phyloP scores from a whole-genome alignment of 2,329 filamentous ascomycete genomes.

The Tricladium varicosporioides region DNA sequence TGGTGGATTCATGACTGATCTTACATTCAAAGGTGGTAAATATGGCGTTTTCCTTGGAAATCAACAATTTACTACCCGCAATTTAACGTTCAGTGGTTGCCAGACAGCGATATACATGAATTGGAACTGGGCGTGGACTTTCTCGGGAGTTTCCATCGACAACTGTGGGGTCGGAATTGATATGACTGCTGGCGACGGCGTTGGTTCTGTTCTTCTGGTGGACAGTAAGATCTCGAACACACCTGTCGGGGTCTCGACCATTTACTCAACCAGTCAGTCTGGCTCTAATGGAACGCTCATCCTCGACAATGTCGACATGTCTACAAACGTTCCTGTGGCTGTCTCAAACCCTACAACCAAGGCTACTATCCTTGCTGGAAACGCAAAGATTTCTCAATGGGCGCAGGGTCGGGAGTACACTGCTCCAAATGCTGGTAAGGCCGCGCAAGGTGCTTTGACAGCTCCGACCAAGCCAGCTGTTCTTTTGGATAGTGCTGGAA shows the following conservation, averaged over 20 bases:
- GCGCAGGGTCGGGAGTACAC: conserved; percentile 76
- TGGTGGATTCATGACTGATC: conserved; percentile 79
- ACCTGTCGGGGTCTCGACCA: conserved; percentile 71
- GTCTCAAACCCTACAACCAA: conserved; percentile 59
- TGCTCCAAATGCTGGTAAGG: conserved; percentile 40
- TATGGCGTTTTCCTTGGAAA: conserved; percentile 78
- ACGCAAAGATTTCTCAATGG: conserved; percentile 68
- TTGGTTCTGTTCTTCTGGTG: conserved; percentile 80
- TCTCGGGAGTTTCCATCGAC: conserved; percentile 74
- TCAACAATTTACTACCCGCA: conserved; percentile 85
- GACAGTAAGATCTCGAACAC: conserved; percentile 80
- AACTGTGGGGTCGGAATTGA: conserved; percentile 75
- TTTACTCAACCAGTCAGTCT: conserved; percentile 61
- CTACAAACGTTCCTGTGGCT: conserved; percentile 61
- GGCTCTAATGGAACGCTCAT: conserved; percentile 78
- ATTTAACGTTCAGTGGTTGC: conserved; percentile 78
- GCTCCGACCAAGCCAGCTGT: conserved; percentile 60
- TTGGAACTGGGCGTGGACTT: conserved; percentile 84
- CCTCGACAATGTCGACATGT: conserved; percentile 86
- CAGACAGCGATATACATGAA: conserved; percentile 84
- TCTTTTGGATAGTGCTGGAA: conserved; percentile 63
- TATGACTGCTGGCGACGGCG: conserved; percentile 66
- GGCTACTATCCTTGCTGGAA: conserved; percentile 64
- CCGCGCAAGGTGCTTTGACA: conserved; percentile 58
- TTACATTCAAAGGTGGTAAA: conserved; percentile 79